Evolutionary conservation across 2,329 filamentous ascomycete genomes (phyloP), one percentile per base, ranked within the genome.

Genomic region (Stemphylium beticola): DNA sequence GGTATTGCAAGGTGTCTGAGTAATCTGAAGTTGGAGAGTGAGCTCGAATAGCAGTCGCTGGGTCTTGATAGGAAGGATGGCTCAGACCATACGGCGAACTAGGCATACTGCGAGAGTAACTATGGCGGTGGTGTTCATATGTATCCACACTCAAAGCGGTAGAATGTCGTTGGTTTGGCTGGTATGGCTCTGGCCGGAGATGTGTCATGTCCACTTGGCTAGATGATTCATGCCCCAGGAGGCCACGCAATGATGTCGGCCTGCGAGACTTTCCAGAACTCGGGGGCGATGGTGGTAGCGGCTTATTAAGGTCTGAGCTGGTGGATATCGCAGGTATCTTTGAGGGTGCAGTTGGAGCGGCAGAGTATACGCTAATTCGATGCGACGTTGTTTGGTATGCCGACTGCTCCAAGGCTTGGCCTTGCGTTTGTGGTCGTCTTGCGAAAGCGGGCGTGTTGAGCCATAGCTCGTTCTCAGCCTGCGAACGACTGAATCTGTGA

Each of bases 41-140:
- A 4, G 65, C 53, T 18, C 65, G 68, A 45, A 58, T 53, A 45
- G 65, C 45, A 22, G 47, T 32, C 22, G 51, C 42, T n/a, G 60
- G 53, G 45, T 60, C 51, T 20, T 40, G 60, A 37, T 41, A 18
- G 18, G 47, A 40, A 14, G 51, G 42, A 12, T 67, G 57, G 26
- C 41, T 42, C 48, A 62, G 63, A 40, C 53, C 59, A 36, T 61
- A 60, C 12, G 73, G 73, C 7, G 72, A 73, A 47, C 52, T 69
- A 9, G 73, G 72, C 71, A 74, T 74, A 57, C 73, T 75, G 14
- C 65, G 67, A 45, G 68, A 72, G 46, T 68, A 64, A 17, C 57
- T 57, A 36, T 68, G 62, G 24, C 60, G 55, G 32, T 64, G 54
- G 26, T 59, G 55, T 36, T 37, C 41, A 45, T 53, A 41, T 9